Conservation (phyloP, 805 yeast species). For the Metschnikowia gelsemii region DNA sequence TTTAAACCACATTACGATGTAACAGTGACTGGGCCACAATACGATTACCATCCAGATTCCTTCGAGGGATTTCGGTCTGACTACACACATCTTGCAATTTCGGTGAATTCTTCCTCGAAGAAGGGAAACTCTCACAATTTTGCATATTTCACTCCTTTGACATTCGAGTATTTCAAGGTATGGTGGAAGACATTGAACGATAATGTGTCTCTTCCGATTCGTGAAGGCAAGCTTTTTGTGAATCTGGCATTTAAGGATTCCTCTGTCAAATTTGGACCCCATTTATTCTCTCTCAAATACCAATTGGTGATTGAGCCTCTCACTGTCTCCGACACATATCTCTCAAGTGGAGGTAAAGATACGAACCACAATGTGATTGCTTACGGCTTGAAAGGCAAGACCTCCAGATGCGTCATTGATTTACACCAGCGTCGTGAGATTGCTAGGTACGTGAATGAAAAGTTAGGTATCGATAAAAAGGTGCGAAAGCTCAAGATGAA, state of each 20-base stretch:
- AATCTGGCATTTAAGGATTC: conserved; percentile 20
- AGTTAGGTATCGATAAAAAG: conserved; percentile 35
- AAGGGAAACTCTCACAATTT: conserved; percentile 34
- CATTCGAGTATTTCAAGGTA: conserved; percentile 37
- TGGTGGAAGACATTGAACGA: conserved; percentile 44
- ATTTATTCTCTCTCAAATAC: conserved; percentile 42
- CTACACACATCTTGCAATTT: conserved; percentile 58
- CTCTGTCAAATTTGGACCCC: conserved; percentile 39
- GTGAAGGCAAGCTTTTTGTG: conserved; percentile 35
- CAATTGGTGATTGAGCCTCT: conserved; percentile 42
- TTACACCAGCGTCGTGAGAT: conserved; percentile 41
- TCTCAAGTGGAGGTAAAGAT: conserved; percentile 27
- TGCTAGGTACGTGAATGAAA: conserved; percentile 38
- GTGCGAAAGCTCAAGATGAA: conserved; percentile 57
- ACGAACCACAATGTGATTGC: conserved; percentile 30
- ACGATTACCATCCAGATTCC: conserved; percentile 68
- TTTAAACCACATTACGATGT: conserved; percentile 66
- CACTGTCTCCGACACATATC: conserved; percentile 36
- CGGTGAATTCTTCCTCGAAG: conserved; percentile 35
- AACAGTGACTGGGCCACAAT: conserved; percentile 55
- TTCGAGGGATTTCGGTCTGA: conserved; percentile 78
- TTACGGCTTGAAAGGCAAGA: conserved; percentile 41
- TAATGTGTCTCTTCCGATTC: conserved; percentile 34
- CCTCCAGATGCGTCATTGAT: conserved; percentile 35
- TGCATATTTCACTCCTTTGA: conserved; percentile 40